Base-by-base conservation (phyloP, 768 basidiomycete species). In the Amanita inopinata region DNA sequence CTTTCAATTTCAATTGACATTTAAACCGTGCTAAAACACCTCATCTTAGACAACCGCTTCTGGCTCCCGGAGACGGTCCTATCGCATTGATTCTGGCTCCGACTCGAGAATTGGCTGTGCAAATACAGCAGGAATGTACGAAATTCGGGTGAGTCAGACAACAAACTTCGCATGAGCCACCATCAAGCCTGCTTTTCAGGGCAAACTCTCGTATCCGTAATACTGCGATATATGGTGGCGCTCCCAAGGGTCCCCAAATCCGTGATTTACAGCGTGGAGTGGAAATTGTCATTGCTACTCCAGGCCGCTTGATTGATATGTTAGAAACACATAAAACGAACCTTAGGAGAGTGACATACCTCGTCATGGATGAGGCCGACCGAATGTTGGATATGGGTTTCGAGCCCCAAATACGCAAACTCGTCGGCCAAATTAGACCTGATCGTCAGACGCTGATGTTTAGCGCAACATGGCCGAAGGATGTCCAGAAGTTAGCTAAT, bases 371-470 rank as follows among this genome's bases (percentile, higher is more conserved):
- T 57, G 96, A 99, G 64, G 96, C 96, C 33, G 96, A 99, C 69
- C 89, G 96, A 57, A 99, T 99, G 96, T 76, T 99, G 50, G 96
- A 99, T 70, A 99, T 99, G 96, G 96, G 96, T 73, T 99, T 99
- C 68, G 96, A 99, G 67, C 96, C 96, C 40, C 96, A 99, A 62
- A 98, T 99, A 59, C 76, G 93, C 58, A 98, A 98, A 69, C 97
- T 99, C 51, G 88, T 98, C 51, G 71, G 82, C 52, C 96, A 99
- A 63, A 93, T 99, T 56, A 81, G 96, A 30, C 96, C 96, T 32
- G 96, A 99, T 69, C 79, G 96, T 55, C 96, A 99, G 59, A 99
- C 96, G 1, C 74, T 98, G 51, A 96, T 99, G 82, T 99, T 99
- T 73, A 96, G 91, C 41, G 96, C 96, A 9, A 99, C 96, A 5